A percentile compares a stretch with the other conserved stretches of the same genome.
Conservation (phyloP, 2,329 filamentous ascomycete species). For the Colletotrichum viniferum region DNA sequence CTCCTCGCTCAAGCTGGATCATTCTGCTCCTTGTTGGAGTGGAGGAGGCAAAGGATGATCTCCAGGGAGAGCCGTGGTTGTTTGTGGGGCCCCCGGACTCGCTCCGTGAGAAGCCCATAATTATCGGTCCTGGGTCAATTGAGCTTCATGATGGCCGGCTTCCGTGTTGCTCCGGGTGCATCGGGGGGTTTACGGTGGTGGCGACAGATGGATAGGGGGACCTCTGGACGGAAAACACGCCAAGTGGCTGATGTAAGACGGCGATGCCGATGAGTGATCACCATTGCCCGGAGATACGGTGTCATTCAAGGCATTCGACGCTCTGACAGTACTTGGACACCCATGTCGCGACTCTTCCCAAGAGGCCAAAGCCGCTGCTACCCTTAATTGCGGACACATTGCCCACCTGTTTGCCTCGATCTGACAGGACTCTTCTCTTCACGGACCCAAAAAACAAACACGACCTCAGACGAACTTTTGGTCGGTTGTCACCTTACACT, state of each 20-base stretch:
- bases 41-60: background rate
- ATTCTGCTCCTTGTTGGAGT: background rate
- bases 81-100: background rate
- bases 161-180: background rate
- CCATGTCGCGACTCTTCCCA: background rate
- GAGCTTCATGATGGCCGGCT: background rate
- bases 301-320: background rate
- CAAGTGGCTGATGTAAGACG: background rate
- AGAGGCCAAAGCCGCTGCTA: slow-evolving; percentile 12
- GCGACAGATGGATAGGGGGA: background rate
- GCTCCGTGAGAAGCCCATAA: slow-evolving; percentile 3
- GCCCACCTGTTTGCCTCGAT: background rate
- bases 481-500: slow-evolving; percentile 2
- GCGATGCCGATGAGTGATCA: background rate
- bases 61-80: background rate
- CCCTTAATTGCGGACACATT: background rate
- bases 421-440: background rate
- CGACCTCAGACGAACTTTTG: background rate
- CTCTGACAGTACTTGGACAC: background rate
- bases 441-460: background rate
- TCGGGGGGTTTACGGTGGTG: background rate
- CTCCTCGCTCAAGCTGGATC: background rate
- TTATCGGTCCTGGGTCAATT: background rate
- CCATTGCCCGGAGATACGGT: background rate
- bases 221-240: background rate